Base-by-base conservation (phyloP, 108 stramenopile species). In the Phaeodactylum tricornutum region DNA sequence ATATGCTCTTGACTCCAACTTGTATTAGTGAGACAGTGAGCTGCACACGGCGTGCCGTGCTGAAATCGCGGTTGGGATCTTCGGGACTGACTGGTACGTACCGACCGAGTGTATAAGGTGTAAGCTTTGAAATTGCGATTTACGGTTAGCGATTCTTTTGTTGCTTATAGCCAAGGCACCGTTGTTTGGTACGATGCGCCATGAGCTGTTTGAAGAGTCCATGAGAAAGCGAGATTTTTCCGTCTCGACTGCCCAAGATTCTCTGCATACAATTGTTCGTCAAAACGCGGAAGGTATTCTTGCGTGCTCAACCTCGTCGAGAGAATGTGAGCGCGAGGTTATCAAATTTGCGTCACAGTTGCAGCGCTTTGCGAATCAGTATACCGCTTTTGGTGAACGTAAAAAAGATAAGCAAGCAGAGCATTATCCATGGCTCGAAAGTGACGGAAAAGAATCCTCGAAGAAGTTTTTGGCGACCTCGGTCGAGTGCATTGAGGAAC, bases 171-270 rank as follows among this genome's bases (percentile, higher is more conserved):
- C 69, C 8, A 69, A 59, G 28, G 47, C 83, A 12, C 79, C 83
- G 17, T 53, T 87, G 15, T 61, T 82, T 34, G 92, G 92, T 21
- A 87, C 82, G 2, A 66, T 89, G 45, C 67, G 84, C 7, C 92
- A 93, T 37, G 79, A 69, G 21, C 67, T 93, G 12, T 93, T 93
- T 49, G 76, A 85, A 54, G 46, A 47, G 16, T 79, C 78, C 45
- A 29, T 93, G 26, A 67, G 47, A 37, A 38, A 66, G 17, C 55
- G 64, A 12, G 64, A 79, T 47, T 79, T 84, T 15, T 63, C 77
- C 15, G 31, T 42, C 24, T 50, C 56, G 17, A 62, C 59, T 31
- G 80, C 75, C 6, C 38, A 63, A 40, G 19, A 53, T 16, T 61
- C 44, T 9, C 57, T 71, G 1, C 51, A 57, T 12, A 39, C 64